Percentiles rank a stretch among this genome's conserved stretches.
These are phyloP conservation scores for Hypoxylon trugodes DNA, from an alignment of 495 filamentous ascomycete species.

Conservation along the genomic window DNA sequence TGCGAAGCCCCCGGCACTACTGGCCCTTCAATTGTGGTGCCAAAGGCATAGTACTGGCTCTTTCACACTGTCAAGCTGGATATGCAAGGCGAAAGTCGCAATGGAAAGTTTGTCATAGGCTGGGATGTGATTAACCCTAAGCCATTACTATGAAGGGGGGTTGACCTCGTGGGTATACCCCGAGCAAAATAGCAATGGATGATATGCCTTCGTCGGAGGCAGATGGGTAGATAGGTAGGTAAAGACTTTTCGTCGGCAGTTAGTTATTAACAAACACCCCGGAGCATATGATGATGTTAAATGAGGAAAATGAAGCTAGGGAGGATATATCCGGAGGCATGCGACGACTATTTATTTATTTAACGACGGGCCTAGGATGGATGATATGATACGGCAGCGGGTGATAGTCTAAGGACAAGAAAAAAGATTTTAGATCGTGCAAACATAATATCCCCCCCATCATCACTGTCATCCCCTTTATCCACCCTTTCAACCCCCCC, in stretches of 20 bases:
- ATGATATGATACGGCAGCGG: slow-evolving; percentile 14
- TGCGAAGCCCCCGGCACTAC: neutral
- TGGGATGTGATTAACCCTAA: slow-evolving; percentile 3
- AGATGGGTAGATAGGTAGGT: slow-evolving; percentile 26
- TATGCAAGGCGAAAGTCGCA: neutral
- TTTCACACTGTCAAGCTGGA: slow-evolving; percentile 10
- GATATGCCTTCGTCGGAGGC: slow-evolving; percentile 2
- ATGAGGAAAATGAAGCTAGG: slow-evolving; percentile 10
- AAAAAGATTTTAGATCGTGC: slow-evolving; percentile 39
- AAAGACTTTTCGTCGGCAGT: slow-evolving; percentile 1
- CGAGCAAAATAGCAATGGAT: neutral
- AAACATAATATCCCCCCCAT: slow-evolving; percentile 25
- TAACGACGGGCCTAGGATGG: slow-evolving; percentile 28
- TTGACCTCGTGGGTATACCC: slow-evolving; percentile 24
- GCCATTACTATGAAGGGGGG: neutral
- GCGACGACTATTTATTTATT: neutral
- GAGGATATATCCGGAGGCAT: slow-evolving; percentile 41
- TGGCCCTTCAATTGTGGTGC: neutral
- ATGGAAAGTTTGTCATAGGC: slow-evolving; percentile 13
- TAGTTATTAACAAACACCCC: slow-evolving; percentile 10
- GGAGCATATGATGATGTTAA: neutral
- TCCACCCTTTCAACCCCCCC: neutral
- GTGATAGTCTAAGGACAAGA: slow-evolving; percentile 1
- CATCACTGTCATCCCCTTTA: neutral
- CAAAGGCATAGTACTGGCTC: slow-evolving; percentile 7